These are phyloP conservation scores for Mallotus nudiflorus DNA, from an alignment of 345 rosid genomes.

Conservation along the genomic window DNA sequence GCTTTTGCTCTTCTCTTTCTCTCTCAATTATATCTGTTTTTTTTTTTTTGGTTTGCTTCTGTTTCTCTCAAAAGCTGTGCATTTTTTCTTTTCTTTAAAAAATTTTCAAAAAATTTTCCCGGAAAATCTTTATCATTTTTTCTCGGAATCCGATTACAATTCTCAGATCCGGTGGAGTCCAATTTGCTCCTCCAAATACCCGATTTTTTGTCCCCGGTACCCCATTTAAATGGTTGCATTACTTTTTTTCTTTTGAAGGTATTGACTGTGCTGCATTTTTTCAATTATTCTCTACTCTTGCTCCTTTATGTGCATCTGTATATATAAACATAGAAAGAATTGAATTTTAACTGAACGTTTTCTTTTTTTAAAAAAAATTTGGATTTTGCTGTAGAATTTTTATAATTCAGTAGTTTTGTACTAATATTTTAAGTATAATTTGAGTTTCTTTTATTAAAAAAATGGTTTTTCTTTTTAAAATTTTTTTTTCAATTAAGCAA, in stretches of 20 bases:
- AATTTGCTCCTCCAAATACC: not conserved
- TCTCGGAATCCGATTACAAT: not conserved
- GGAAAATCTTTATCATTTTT: not conserved
- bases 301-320: not conserved
- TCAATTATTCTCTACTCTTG: not conserved
- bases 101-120: slow-evolving; percentile 7
- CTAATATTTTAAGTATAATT: not conserved
- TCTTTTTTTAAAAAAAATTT: too few relatives aligned
- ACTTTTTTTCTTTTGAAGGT: too few relatives aligned
- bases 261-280: not conserved
- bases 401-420: too few relatives aligned
- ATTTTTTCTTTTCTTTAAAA: slow-evolving; percentile 10
- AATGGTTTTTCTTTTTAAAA: not conserved
- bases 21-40: not conserved
- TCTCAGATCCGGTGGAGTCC: slow-evolving; percentile 29
- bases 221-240: not conserved
- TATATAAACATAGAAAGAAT: too few relatives aligned
- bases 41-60: too few relatives aligned
- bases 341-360: too few relatives aligned
- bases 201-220: not conserved
- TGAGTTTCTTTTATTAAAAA: not conserved
- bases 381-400: not conserved
- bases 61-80: slow-evolving; percentile 41
- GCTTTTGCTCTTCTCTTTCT: slow-evolving; percentile 3
- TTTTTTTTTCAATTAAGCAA: too few relatives aligned